phyloP scores from a whole-genome alignment of 1,284 basidiomycete genomes.

The Farysia itapuensis region DNA sequence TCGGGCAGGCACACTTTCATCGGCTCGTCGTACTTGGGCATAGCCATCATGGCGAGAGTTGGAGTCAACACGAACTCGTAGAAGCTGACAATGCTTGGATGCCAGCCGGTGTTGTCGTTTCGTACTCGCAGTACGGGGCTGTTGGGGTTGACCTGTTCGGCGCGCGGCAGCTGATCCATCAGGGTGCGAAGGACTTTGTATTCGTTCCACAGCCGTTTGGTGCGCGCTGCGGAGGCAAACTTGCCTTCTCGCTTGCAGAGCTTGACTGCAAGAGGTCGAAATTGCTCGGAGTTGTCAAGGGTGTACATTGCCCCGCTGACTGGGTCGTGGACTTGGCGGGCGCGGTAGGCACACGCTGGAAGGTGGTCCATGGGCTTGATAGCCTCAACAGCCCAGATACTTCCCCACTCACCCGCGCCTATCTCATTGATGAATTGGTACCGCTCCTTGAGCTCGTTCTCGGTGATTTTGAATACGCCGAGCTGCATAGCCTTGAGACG shows the following conservation, averaged over 20 bases:
- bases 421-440: slow-evolving; percentile 39
- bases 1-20: slow-evolving; percentile 48
- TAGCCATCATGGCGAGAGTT: slow-evolving; percentile 34
- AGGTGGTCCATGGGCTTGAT: slow-evolving; percentile 24
- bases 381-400: slow-evolving; percentile 23
- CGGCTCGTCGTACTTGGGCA: slow-evolving; percentile 45
- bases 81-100: slow-evolving; percentile 41
- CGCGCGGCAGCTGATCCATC: slow-evolving; percentile 26
- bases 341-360: slow-evolving; percentile 22
- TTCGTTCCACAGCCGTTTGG: slow-evolving; percentile 48
- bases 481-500: slow-evolving; percentile 31
- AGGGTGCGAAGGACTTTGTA: slow-evolving; percentile 41
- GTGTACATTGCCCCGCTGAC: slow-evolving; percentile 15
- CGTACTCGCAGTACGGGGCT: slow-evolving; percentile 25
- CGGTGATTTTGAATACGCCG: slow-evolving; percentile 36
- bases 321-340: slow-evolving; percentile 17
- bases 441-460: slow-evolving; percentile 26
- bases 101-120: slow-evolving; percentile 30
- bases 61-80: slow-evolving; percentile 45
- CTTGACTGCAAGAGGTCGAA: slow-evolving; percentile 38
- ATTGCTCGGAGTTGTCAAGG: slow-evolving; percentile 15
- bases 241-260: slow-evolving; percentile 37
- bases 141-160: slow-evolving; percentile 18
- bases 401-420: slow-evolving; percentile 38
- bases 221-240: slow-evolving; percentile 26